phyloP scores from a whole-genome alignment of 2,329 filamentous ascomycete species.

The Arthrocladium fulminans region DNA sequence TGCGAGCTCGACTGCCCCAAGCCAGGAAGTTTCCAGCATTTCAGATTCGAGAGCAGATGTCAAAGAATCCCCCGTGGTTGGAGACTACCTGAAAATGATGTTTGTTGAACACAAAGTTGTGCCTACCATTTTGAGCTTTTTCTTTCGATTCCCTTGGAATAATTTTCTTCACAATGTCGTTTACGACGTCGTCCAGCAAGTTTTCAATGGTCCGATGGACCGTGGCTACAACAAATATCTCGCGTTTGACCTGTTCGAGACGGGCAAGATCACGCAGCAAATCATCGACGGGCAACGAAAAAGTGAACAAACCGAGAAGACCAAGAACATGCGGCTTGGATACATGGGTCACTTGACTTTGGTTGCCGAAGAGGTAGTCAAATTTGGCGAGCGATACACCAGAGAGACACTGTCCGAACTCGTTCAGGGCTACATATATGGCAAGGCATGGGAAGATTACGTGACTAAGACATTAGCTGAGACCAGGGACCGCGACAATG shows the following conservation, averaged over 20 bases:
- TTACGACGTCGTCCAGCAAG: conserved; percentile 97
- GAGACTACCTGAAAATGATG: conserved; percentile 88
- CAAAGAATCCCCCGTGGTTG: conserved; percentile 70
- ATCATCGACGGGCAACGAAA: conserved; percentile 84
- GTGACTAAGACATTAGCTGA: conserved; percentile 88
- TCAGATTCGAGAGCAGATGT: conserved; percentile 41
- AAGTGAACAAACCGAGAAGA: conserved; percentile 75
- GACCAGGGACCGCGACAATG: conserved; percentile 91
- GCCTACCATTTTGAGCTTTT: conserved; percentile 91
- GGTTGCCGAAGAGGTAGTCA: conserved; percentile 96
- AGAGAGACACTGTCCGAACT: conserved; percentile 75
- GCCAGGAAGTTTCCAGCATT: conserved; percentile 16
- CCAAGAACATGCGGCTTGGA: conserved; percentile 81
- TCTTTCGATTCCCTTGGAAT: conserved; percentile 98
- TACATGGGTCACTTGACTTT: conserved; percentile 98
- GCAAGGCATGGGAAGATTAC: conserved; percentile 85
- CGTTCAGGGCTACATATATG: conserved; percentile 81
- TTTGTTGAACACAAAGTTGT: conserved; percentile 93
- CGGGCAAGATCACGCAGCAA: conserved; percentile 76
- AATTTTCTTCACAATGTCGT: conserved; percentile 99
- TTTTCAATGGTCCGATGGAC: conserved; percentile 97
- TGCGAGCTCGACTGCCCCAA: conserved; percentile 11
- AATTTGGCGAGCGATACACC: conserved; percentile 90
- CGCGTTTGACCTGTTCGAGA: conserved; percentile 87
- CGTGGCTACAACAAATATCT: conserved; percentile 84